Evolutionary conservation across 177 flowering plant genomes (phyloP), one percentile per base, ranked within the genome.

Genomic region (Vitis hybrid): DNA sequence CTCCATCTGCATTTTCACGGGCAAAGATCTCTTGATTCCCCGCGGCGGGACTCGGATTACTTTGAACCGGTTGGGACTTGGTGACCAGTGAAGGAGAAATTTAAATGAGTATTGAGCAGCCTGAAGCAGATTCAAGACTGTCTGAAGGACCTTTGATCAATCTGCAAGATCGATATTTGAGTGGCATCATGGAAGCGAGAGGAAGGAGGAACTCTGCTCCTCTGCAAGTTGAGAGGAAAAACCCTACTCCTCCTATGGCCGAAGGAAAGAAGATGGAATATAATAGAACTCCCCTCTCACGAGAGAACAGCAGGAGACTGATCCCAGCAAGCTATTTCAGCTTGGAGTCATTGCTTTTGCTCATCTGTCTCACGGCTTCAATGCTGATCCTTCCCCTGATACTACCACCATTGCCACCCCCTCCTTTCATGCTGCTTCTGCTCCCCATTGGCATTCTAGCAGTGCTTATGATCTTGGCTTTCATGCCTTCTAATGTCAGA

Each of bases 351-450:
- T 51, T 89, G 80, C 59, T 87, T 19, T 68, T 90, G 69, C 86
- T 94, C 6, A 10, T 85, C 5, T 84, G 89, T 51, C 82, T 92
- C 2, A 85, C 97, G 1, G 92, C 87, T 8, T 88, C 91, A 0
- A 61, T 94, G 81, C 71, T 94, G 77, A 74, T 94, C 7, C 86
- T 94, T 58, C 98, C 98, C 10, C 63, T 94, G 68, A 75, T 94
- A 9, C 80, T 94, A 4, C 98, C 97, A 13, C 96, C 97, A 49
- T 80, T 94, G 88, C 96, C 98, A 6, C 98, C 97, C 1, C 98
- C 98, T 11, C 98, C 98, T 0, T 82, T 86, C 74, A 64, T 94
- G 92, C 74, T 93, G 85, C 84, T 93, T 12, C 72, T 94, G 78
- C 78, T 94, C 21, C 98, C 98, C 1, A 87, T 94, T 17, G 82